Evolutionary conservation across 2,329 filamentous ascomycete genomes (phyloP), one percentile per base, ranked within the genome.

Genomic region (Tolypocladium paradoxum): DNA sequence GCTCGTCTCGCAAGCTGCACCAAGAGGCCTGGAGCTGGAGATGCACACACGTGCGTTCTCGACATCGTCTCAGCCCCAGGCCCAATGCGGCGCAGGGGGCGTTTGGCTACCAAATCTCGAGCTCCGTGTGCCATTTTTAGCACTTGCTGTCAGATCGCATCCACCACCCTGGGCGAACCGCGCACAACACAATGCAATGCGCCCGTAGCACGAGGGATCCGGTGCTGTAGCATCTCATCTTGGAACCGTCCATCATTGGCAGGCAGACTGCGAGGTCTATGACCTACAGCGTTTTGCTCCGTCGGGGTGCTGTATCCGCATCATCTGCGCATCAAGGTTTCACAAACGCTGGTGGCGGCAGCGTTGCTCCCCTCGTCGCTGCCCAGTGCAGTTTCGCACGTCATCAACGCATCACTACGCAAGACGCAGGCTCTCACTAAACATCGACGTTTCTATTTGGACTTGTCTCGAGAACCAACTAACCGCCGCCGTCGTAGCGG

Each of bases 401-500:
- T 29, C 7, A 16, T 24, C 27, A 35, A 9, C 18, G 7, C 16
- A 7, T 47, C 43, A 47, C 9, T 9, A 6, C 22, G 38, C 6
- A 43, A 24, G 27, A 20, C 5, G 43, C 9, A 31, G 8, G n/a
- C 8, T 3, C 18, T 33, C 43, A 27, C 27, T 29, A 12, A 8
- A 18, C 16, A 20, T 47, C 8, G 7, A 20, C 16, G 24, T 33
- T 31, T 33, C 43, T 47, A 47, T 47, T 47, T 47, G 43, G 18
- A 33, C 3, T 20, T 12, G 8, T 9, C 18, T 47, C 27, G 8
- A 20, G 24, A 47, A 12, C 20, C 38, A 14, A 60, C 64, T 69
- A 75, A 68, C 72, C 72, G 65, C 73, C 72, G 52, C 66, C 66
- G 56, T 70, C 64, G 58, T 73, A 74, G 51, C 68, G 75, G 71